phyloP scores from a whole-genome alignment of 495 filamentous ascomycete species.

The Aspergillus hancockii region DNA sequence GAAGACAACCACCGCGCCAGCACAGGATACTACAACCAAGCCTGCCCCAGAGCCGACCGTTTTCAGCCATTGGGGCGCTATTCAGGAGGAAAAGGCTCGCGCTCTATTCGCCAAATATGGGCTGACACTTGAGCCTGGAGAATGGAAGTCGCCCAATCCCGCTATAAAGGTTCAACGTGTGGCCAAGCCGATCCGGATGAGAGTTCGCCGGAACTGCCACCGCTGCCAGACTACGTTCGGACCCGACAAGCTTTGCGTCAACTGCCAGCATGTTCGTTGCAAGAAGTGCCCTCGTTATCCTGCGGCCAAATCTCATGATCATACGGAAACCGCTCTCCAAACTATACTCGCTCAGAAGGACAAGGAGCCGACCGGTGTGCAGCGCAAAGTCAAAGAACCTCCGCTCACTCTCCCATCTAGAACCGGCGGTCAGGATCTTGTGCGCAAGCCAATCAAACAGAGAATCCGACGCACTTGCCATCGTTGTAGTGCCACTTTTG shows the following conservation, averaged over 20 bases:
- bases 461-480: conserved; percentile 78
- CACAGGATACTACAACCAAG: conserved; percentile 7
- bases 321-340: conserved; percentile 44
- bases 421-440: conserved; percentile 67
- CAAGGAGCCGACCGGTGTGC: conserved; percentile 13
- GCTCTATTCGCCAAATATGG: conserved; percentile 75
- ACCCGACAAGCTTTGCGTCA: conserved; percentile 65
- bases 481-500: conserved; percentile 67
- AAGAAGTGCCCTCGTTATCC: conserved; percentile 77
- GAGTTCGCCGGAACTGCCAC: conserved; percentile 82
- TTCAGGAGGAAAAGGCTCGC: conserved; percentile 68
- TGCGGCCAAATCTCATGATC: conserved; percentile 46
- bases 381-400: conserved; percentile 25
- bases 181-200: conserved; percentile 88
- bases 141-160: conserved; percentile 58
- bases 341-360: conserved; percentile 23
- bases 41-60: conserved; percentile 28
- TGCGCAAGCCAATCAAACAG: conserved; percentile 66
- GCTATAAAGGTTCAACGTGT: conserved; percentile 67
- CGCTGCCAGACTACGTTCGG: conserved; percentile 74
- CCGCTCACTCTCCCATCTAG: conserved; percentile 63
- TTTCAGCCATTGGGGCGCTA: conserved; percentile 33
- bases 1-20: conserved; percentile 7
- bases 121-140: conserved; percentile 65
- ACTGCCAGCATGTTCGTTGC: conserved; percentile 76